Conservation (phyloP, 148 eudicot genomes). For the Talinum fruticosum region DNA sequence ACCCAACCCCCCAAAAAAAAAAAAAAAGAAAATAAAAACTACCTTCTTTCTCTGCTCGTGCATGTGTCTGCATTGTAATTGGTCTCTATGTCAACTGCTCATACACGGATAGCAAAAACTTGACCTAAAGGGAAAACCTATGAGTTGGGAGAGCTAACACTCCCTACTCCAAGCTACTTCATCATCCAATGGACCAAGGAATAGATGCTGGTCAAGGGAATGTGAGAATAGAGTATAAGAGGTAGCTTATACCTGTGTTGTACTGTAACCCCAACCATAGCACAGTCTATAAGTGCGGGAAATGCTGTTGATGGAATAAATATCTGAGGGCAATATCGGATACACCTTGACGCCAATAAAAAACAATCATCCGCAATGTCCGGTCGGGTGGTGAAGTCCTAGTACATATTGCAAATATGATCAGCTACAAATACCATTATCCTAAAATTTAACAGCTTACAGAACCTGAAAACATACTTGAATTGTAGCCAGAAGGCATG, state of each 20-base stretch:
- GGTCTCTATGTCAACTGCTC: neutral
- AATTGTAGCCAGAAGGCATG: conserved; percentile 66
- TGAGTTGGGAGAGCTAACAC: neutral
- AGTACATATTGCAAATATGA: conserved; percentile 25
- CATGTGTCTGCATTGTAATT: neutral
- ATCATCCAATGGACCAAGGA: neutral
- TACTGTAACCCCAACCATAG: conserved; percentile 87
- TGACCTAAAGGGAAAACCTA: neutral
- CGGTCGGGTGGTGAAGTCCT: conserved; percentile 93
- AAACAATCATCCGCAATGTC: conserved; percentile 99
- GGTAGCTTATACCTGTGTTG: conserved; percentile 78
- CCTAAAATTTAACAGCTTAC: neutral
- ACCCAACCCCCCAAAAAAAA: neutral
- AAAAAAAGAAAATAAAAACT: neutral
- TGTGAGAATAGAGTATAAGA: neutral
- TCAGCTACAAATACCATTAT: neutral
- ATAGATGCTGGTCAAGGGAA: neutral
- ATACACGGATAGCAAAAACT: neutral
- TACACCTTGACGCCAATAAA: conserved; percentile 91
- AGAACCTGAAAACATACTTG: conserved; percentile 43
- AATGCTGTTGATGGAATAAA: conserved; percentile 78
- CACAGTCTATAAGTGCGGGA: conserved; percentile 72
- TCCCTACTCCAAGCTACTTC: neutral
- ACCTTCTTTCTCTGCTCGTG: neutral
- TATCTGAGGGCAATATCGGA: conserved; percentile 93